Evolutionary conservation across 1,139 yeast species (phyloP), one percentile per base, ranked within the genome.

Genomic region (Geotrichum siamense): DNA sequence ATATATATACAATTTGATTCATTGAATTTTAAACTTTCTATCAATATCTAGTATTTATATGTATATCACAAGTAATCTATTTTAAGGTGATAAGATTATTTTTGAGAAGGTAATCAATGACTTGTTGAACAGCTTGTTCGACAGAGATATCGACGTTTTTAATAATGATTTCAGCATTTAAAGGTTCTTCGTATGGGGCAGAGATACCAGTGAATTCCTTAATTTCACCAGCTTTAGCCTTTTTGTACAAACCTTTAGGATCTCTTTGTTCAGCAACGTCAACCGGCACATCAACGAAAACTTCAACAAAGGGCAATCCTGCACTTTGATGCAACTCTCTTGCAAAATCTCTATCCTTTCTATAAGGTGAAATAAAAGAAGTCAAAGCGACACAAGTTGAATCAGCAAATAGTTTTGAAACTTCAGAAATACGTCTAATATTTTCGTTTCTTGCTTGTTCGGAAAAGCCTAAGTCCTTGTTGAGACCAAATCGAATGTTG

Each of bases 111-210:
- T 85, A 87, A 41, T 78, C 78, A 54, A 76, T 73, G 59, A 89
- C 82, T 55, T 74, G 71, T 55, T 74, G 68, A 29, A 94, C 95
- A 54, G 89, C 78, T 59, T 86, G 83, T 68, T 89, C 96, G 38
- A 86, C 75, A 23, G 83, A 67, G 47, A 72, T 69, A 56, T 79
- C 74, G 60, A 81, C 80, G 52, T 91, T 85, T 56, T 76, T 76
- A 60, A 89, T 69, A 60, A 82, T 91, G 52, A 89, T 72, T 68
- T 89, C 97, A 32, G 97, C 84, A 28, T 67, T 60, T 52, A 75
- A 81, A 39, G 97, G 97, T 1, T 84, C 93, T 70, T 89, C 97
- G 63, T 89, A 89, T 31, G 97, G 97, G 13, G 96, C 96, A 54
- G 89, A 80, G 50, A 89, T 81, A 46, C 97, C 97, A 19, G 97